phyloP scores from a whole-genome alignment of 2,329 filamentous ascomycete genomes.

The Trichoderma pleuroti region DNA sequence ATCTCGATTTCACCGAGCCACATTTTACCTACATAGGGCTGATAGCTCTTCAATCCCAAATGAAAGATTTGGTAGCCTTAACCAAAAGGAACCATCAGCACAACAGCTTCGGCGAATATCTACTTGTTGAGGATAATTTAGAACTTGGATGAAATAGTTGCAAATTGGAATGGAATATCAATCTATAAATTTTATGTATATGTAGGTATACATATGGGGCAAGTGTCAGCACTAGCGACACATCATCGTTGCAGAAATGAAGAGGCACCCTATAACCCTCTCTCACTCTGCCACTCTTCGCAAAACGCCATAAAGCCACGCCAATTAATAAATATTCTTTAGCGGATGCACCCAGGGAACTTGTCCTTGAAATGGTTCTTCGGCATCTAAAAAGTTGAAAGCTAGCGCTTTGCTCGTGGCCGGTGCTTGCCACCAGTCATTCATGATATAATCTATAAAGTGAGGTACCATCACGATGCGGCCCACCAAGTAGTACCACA shows the following conservation, averaged over 20 bases:
- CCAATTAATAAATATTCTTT: neutral
- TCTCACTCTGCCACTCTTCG: neutral
- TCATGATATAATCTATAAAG: neutral
- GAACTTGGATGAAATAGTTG: neutral
- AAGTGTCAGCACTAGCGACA: neutral
- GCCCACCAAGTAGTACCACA: conserved; percentile 25
- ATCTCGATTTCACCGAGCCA: neutral
- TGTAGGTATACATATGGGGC: neutral
- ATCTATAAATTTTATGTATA: neutral
- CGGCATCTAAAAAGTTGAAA: conserved; percentile 3
- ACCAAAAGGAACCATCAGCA: too few relatives aligned
- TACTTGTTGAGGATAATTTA: neutral
- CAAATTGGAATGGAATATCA: neutral
- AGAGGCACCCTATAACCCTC: neutral
- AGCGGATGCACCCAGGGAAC: neutral
- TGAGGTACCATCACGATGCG: conserved; percentile 21
- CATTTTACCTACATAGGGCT: neutral
- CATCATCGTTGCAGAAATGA: neutral
- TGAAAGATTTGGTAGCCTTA: neutral
- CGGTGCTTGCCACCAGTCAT: neutral
- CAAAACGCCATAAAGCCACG: neutral
- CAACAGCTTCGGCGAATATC: neutral
- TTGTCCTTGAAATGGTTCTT: neutral
- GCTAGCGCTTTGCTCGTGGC: neutral
- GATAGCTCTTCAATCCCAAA: neutral